A percentile compares a stretch with the other conserved stretches of the same genome.
Evolutionary conservation across 2,329 filamentous ascomycete genomes (phyloP).

Genomic region (Pseudophaeomoniella oleicola): DNA sequence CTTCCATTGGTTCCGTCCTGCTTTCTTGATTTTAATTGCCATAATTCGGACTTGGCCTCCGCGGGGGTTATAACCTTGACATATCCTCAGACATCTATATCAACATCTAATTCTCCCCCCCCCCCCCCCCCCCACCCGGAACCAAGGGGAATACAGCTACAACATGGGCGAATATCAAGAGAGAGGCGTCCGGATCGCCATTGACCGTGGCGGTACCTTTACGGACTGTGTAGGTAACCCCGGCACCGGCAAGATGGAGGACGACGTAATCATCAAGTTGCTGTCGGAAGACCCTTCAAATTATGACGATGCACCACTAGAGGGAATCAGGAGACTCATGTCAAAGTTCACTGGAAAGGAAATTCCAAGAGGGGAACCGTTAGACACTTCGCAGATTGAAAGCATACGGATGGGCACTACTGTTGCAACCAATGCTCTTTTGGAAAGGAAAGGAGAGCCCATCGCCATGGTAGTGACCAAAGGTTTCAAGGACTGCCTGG

Average conservation of each 20-base stretch:
- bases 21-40: too few relatives aligned
- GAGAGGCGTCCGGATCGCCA: conserved; percentile 21
- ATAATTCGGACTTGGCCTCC: too few relatives aligned
- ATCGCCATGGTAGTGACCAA: conserved; percentile 78
- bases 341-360: conserved; percentile 60
- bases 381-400: conserved; percentile 74
- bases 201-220: conserved; percentile 67
- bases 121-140: too few relatives aligned
- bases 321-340: conserved; percentile 78
- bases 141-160: too few relatives aligned
- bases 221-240: conserved; percentile 71
- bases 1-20: too few relatives aligned
- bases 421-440: conserved; percentile 78
- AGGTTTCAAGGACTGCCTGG: conserved; percentile 75
- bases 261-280: conserved; percentile 74
- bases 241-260: conserved; percentile 46
- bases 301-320: conserved; percentile 79
- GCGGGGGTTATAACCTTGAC: too few relatives aligned
- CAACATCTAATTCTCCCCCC: too few relatives aligned
- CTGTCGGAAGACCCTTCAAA: conserved; percentile 82
- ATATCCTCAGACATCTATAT: too few relatives aligned
- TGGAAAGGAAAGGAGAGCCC: conserved; percentile 80
- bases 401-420: conserved; percentile 94
- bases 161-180: conserved; percentile 6
- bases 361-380: conserved; percentile 62